Base-by-base conservation (phyloP, 1,139 yeast genomes). In the Trichomonascaceae sp. region DNA sequence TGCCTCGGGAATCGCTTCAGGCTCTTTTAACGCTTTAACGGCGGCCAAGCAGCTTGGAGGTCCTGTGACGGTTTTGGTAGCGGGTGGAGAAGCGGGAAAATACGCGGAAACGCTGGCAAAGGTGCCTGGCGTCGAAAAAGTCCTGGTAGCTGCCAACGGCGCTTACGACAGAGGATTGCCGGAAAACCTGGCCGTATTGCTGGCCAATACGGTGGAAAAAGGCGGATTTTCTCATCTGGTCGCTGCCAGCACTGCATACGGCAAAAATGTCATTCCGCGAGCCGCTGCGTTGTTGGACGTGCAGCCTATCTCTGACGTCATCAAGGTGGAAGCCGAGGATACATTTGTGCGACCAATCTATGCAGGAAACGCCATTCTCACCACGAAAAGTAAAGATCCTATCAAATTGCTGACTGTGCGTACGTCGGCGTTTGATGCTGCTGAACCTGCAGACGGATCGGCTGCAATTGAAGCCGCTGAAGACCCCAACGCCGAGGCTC, bases 281-380 rank as follows among this genome's bases (percentile, higher is more conserved):
- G 78, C 87, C 38, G 96, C 88, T 39, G 97, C 97, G 1, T 66
- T 86, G 55, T 74, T 91, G 56, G 96, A 93, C 66, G 79, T 81
- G 27, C 98, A 93, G 73, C 98, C 97, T 47, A 73, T 93, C 54
- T 82, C 91, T 43, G 98, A 93, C 66, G 79, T 93, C 57, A 80
- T 80, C 60, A 81, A 81, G 65, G 84, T 93, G 47, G 80, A 79
- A 60, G 76, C 82, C 52, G 77, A 80, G 27, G 79, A 79, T 58
- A 87, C 96, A 6, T 93, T 93, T 71, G 83, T 84, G 41, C 84
- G 98, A 68, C 98, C 98, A 51, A 89, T 93, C 51, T 93, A 89
- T 68, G 99, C 99, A 38, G 99, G 99, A 50, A 93, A 93, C 70
- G 96, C 95, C 1, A 75, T 89, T 59, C 82, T 89, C 44, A 90